Percentiles rank a stretch among this genome's conserved stretches.
Evolutionary conservation across 2,329 filamentous ascomycete genomes (phyloP).

Genomic region (Diaporthe ampelina): DNA sequence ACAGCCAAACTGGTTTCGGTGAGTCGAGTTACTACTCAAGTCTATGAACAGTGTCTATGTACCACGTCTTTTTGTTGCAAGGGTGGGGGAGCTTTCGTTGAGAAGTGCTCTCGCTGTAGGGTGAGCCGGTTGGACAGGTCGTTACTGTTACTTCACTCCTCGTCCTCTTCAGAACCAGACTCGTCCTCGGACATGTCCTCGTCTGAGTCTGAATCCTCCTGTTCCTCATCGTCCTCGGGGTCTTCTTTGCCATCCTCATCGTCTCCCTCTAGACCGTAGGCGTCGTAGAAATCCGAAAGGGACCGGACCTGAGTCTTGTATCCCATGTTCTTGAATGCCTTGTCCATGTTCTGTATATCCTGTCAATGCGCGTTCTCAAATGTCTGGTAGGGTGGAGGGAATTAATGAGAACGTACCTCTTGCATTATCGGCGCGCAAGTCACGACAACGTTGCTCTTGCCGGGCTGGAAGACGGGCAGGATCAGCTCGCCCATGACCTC

Average conservation of each 20-base stretch:
- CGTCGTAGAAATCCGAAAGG: slow-evolving; percentile 86
- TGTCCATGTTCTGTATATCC: slow-evolving; percentile 75
- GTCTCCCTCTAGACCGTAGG: slow-evolving; percentile 82
- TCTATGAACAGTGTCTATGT: slow-evolving; percentile 16
- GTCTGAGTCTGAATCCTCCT: slow-evolving; percentile 71
- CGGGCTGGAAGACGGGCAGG: slow-evolving; percentile 83
- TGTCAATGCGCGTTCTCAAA: not conserved
- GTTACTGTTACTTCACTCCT: slow-evolving; percentile 21
- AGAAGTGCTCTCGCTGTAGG: not conserved
- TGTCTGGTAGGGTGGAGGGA: too few relatives aligned
- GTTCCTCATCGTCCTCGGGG: slow-evolving; percentile 72
- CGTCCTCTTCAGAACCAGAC: slow-evolving; percentile 49
- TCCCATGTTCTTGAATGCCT: slow-evolving; percentile 79
- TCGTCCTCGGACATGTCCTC: slow-evolving; percentile 59
- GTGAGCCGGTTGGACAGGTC: not conserved
- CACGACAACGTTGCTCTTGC: slow-evolving; percentile 86
- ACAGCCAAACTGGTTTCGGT: not conserved
- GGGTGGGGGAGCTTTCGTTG: not conserved
- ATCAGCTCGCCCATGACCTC: slow-evolving; percentile 81
- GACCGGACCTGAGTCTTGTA: slow-evolving; percentile 84
- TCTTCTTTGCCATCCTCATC: slow-evolving; percentile 71
- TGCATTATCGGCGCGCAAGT: slow-evolving; percentile 89
- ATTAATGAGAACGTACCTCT: slow-evolving; percentile 72
- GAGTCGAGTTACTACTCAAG: not conserved
- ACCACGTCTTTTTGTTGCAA: not conserved